phyloP scores from a whole-genome alignment of 495 filamentous ascomycete genomes.

The Neurospora terricola region DNA sequence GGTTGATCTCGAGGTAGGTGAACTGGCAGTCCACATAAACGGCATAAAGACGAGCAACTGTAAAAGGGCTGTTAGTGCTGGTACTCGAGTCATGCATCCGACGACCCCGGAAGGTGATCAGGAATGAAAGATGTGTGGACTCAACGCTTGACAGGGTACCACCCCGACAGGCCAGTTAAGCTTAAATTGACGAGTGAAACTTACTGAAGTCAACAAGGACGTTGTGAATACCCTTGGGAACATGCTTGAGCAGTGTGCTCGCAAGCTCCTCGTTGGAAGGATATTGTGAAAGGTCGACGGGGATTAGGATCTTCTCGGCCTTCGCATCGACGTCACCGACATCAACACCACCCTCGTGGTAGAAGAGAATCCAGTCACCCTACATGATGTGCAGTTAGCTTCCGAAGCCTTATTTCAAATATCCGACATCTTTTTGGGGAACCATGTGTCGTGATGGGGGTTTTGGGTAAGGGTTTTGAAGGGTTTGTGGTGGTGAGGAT shows the following conservation, averaged over 20 bases:
- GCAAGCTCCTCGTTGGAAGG: slow-evolving; percentile 95
- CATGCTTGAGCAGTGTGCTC: slow-evolving; percentile 72
- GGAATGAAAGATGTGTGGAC: background rate
- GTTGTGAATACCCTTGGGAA: slow-evolving; percentile 91
- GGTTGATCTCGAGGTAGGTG: slow-evolving; percentile 99
- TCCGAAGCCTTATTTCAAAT: background rate
- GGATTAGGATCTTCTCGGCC: slow-evolving; percentile 95
- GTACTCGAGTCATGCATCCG: background rate
- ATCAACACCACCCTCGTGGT: slow-evolving; percentile 98
- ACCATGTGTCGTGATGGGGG: background rate
- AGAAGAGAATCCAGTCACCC: slow-evolving; percentile 99
- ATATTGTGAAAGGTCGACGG: slow-evolving; percentile 89
- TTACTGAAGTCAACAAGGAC: slow-evolving; percentile 91
- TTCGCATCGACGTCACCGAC: slow-evolving; percentile 99
- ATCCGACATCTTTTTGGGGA: background rate
- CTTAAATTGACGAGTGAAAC: slow-evolving; percentile 27
- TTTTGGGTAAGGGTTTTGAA: slow-evolving; percentile 2
- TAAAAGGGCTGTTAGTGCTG: background rate
- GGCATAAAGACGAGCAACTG: slow-evolving; percentile 59
- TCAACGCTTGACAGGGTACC: background rate
- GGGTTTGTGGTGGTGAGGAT: background rate
- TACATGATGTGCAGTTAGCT: slow-evolving; percentile 27
- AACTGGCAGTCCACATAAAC: slow-evolving; percentile 99
- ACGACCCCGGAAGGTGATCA: background rate
- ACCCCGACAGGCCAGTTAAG: background rate